Evolutionary conservation across 2,329 filamentous ascomycete genomes (phyloP), one percentile per base, ranked within the genome.

Genomic region (Chalaropsis thielavioides): DNA sequence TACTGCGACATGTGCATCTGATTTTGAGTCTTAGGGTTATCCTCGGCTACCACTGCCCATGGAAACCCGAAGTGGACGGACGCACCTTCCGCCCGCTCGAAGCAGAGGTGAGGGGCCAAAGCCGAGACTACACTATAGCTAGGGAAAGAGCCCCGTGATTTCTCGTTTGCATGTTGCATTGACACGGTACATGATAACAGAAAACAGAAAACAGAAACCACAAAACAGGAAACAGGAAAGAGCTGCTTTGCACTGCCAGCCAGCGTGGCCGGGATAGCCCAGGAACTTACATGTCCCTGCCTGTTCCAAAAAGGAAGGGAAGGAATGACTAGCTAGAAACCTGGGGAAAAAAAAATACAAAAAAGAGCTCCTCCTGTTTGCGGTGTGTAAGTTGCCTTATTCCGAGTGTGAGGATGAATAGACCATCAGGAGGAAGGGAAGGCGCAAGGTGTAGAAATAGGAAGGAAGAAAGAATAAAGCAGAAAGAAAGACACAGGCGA

Each of bases 371-470:
- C 19, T 24, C 46, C 51, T 58, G 51, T 17, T 58, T 58, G 27
- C 51, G 27, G 51, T 58, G 51, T 58, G 51, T 38, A 58, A 58
- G 51, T 58, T 58, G 51, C 51, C 51, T 58, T 58, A 8, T 58
- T 58, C 51, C 31, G 15, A 19, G 15, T 15, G 22, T 5, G 24
- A 22, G 27, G 15, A 31, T 31, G 13, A 11, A 56, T 22, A n/a
- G n/a, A n/a, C n/a, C n/a, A n/a, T n/a, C n/a, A 58, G 17, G 31
- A 58, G 51, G 17, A 49, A 22, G 46, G 46, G 1, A 3, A 27
- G 19, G 44, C 8, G 24, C 13, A 27, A 13, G 19, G 35, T 38
- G 35, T 38, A 19, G 46, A 51, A 61, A 35, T n/a, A 19, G 35
- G 58, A 22, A 43, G 35, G 40, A 61, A 27, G 19, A 40, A 63